These are phyloP conservation scores for Papiliotrema laurentii DNA, from an alignment of 1,284 basidiomycete genomes.

Conservation along the genomic window DNA sequence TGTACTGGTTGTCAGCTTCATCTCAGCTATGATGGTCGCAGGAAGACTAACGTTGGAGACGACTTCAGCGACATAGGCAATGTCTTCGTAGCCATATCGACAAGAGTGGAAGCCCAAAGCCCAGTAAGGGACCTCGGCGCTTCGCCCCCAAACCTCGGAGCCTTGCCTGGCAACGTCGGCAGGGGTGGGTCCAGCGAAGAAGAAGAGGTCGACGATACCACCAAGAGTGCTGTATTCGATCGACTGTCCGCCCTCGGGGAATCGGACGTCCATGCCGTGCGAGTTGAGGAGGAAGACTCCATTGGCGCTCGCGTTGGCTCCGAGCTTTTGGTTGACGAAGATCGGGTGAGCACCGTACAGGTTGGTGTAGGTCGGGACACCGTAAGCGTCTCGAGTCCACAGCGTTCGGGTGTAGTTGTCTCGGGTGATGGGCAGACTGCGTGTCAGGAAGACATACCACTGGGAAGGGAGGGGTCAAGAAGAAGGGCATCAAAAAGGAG, in stretches of 20 bases:
- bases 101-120: constrained; percentile 36
- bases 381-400: constrained; percentile 18
- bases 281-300: constrained; percentile 27
- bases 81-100: constrained; percentile 31
- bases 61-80: constrained; percentile 28
- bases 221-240: constrained; percentile 27
- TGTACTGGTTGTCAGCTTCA: constrained; percentile 12
- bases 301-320: constrained; percentile 8
- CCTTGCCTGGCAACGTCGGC: constrained; percentile 8
- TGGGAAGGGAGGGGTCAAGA: too few species aligned
- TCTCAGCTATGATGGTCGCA: too few species aligned
- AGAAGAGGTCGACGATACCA: constrained; percentile 28
- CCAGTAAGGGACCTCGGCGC: constrained; percentile 33
- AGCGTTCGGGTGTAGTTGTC: constrained; percentile 21
- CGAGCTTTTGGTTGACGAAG: constrained; percentile 17
- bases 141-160: constrained; percentile 20
- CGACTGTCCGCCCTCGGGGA: constrained; percentile 11
- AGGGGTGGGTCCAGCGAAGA: constrained; percentile 9
- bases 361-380: constrained; percentile 21
- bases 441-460: constrained; percentile 4
- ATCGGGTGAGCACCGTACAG: constrained; percentile 31
- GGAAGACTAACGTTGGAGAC: constrained; percentile 28
- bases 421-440: constrained; percentile 11
- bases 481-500: constrained; percentile 27
- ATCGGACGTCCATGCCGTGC: constrained; percentile 31